These are phyloP conservation scores for Zangia roseola DNA, from an alignment of 768 basidiomycete genomes.

Conservation along the genomic window DNA sequence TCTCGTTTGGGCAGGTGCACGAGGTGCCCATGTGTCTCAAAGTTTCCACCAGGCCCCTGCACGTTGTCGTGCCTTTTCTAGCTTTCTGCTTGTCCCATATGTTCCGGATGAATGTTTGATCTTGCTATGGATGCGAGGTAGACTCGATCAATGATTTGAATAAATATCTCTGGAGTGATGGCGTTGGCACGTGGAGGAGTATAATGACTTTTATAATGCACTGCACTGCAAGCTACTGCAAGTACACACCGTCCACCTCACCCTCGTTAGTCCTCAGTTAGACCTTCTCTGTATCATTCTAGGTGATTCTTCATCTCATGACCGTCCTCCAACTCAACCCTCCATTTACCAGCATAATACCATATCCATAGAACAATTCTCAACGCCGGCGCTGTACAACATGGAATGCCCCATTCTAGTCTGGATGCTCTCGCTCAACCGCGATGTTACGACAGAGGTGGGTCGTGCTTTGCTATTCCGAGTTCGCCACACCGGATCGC, in stretches of 20 bases:
- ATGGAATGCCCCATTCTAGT: conserved; percentile 70
- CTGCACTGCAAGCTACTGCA: too few species aligned
- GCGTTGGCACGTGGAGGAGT: conserved; percentile 26
- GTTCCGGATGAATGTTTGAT: too few species aligned
- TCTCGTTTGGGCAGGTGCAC: background rate
- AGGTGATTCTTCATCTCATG: background rate
- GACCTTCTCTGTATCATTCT: background rate
- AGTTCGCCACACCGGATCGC: background rate
- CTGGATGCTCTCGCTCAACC: conserved; percentile 78
- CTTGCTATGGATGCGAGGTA: too few species aligned
- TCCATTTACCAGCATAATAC: background rate
- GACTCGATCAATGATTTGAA: too few species aligned
- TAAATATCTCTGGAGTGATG: too few species aligned
- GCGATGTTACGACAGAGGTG: conserved; percentile 65
- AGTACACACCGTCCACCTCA: conserved; percentile 5
- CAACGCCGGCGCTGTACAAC: background rate
- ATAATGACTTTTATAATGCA: conserved; percentile 34
- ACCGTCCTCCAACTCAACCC: background rate
- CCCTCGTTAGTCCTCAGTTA: background rate
- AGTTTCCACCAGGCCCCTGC: background rate
- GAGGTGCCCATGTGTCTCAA: background rate
- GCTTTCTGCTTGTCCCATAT: too few species aligned
- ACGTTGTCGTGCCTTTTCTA: background rate
- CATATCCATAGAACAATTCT: conserved; percentile 1
- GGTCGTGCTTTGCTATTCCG: background rate